Evolutionary conservation across 192 early-diverging fungal genomes (phyloP), one percentile per base, ranked within the genome.

Genomic region (Umbelopsis sp.): DNA sequence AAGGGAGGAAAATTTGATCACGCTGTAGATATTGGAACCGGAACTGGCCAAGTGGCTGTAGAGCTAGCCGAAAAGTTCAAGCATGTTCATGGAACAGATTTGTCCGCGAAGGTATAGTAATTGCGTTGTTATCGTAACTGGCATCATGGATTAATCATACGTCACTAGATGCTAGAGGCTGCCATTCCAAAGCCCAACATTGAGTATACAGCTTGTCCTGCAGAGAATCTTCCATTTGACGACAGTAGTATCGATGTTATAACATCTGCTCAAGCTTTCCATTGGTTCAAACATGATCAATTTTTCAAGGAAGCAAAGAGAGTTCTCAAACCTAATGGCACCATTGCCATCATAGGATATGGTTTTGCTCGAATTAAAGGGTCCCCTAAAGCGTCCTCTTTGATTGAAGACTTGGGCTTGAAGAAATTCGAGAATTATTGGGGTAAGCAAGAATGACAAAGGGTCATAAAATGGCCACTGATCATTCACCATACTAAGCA

Each of bases 271-370:
- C 83, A 87, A 24, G 82, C 83, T 0, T 66, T 82, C 38, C 85
- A 88, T 54, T 91, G 88, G 88, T 84, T 91, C 24, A 79, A 88
- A 34, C 78, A 84, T 26, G 72, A 77, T 21, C 45, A 45, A 14
- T 91, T 91, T 71, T 89, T 84, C 59, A 76, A 81, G 4, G 86
- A 88, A 67, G 75, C 79, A 45, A 80, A 82, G 54, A 82, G 86
- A n/a, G 85, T 88, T 7, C 78, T 91, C 20, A 87, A 86, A 45
- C 87, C 85, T n/a, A 66, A 49, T 1, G 90, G 90, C 10, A 89
- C 88, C 0, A 75, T 91, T 47, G 86, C 85, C 4, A 73, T 85
- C 2, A 83, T 83, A 36, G 80, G 78, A 9, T 91, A 91, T 53
- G 41, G 41, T 16, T 81, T 80, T 52, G 70, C 76, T 31, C 41